Base-by-base conservation (phyloP, 768 basidiomycete species). In the Boletus vinaceobasis region DNA sequence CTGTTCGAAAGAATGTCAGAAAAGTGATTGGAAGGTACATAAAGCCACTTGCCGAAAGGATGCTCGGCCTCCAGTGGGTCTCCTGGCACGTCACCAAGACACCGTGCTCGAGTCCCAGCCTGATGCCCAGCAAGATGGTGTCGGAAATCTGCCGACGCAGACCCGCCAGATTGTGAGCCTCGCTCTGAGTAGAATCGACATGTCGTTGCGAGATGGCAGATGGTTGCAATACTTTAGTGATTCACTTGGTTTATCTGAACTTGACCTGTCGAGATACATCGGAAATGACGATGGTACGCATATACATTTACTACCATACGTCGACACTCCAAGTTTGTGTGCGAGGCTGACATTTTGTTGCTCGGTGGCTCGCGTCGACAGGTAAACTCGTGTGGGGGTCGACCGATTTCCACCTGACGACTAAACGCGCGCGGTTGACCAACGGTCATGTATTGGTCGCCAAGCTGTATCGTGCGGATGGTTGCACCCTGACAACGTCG, bases 351-450 rank as follows among this genome's bases (percentile, higher is more conserved):
- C 26, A 15, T 8, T 9, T 43, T 43, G 43, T 26, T 27, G 43
- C 5, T 17, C 4, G 15, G 29, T 36, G 36, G 36, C 17, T 11
- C 26, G 1, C 13, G 13, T 45, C 7, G 29, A 14, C 7, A 32
- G 44, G 52, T n/a, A 32, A 53, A 53, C 47, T 53, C 4, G 47
- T 53, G 14, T 53, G 45, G 52, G 52, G 45, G 4, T 50, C 40
- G 10, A 33, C 29, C 21, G 15, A 46, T 23, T 45, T 49, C 13
- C 46, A 53, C 15, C 4, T 45, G 44, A 45, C 44, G 4, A 32
- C 29, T 1, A 19, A 14, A 7, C 7, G 7, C 19, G 31, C 44
- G 19, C 44, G 49, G 0, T 46, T 50, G 6, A 0, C 0, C 17
- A 50, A 53, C 7, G 45, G 36, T 1, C 52, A 53, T 39, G 37